Conservation (phyloP, 1,284 basidiomycete genomes). For the Vanrija pseudolonga region DNA sequence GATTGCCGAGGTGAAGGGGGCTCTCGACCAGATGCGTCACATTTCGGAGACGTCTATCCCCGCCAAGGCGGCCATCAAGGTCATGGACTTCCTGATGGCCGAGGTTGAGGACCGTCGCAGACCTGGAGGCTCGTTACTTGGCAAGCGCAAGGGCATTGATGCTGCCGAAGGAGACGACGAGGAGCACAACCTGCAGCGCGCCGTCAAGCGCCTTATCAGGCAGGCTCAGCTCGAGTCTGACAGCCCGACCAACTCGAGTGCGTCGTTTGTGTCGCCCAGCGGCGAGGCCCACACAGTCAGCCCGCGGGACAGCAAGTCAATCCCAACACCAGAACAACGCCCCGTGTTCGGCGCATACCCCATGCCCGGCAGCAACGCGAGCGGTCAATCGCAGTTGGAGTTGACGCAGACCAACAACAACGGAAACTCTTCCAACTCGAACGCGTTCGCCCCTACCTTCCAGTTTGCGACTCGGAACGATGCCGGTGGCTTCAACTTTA, state of each 20-base stretch:
- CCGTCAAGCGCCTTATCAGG: conserved; percentile 48
- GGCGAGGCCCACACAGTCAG: conserved; percentile 3
- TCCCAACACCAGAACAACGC: conserved; percentile 28
- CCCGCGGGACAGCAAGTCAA: conserved; percentile 2
- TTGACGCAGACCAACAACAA: neutral
- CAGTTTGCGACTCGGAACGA: conserved; percentile 8
- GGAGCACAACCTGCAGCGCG: conserved; percentile 44
- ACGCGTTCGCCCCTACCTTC: neutral
- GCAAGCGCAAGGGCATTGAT: conserved; percentile 46
- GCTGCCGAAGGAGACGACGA: conserved; percentile 32
- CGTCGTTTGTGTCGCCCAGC: conserved; percentile 18
- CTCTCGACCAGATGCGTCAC: conserved; percentile 43
- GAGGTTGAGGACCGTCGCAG: conserved; percentile 46
- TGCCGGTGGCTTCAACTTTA: conserved; percentile 25
- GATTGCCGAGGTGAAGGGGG: conserved; percentile 43
- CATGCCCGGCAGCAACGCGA: conserved; percentile 19
- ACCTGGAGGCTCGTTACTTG: conserved; percentile 29
- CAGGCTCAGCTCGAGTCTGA: conserved; percentile 45
- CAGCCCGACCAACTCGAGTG: conserved; percentile 20
- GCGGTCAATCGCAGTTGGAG: neutral
- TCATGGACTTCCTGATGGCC: conserved; percentile 49
- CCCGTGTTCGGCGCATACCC: conserved; percentile 47
- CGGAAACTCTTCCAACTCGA: neutral
- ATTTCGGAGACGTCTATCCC: conserved; percentile 47
- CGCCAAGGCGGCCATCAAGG: conserved; percentile 46